phyloP scores from a whole-genome alignment of 2,329 filamentous ascomycete genomes.

The Calonectria hongkongensis region DNA sequence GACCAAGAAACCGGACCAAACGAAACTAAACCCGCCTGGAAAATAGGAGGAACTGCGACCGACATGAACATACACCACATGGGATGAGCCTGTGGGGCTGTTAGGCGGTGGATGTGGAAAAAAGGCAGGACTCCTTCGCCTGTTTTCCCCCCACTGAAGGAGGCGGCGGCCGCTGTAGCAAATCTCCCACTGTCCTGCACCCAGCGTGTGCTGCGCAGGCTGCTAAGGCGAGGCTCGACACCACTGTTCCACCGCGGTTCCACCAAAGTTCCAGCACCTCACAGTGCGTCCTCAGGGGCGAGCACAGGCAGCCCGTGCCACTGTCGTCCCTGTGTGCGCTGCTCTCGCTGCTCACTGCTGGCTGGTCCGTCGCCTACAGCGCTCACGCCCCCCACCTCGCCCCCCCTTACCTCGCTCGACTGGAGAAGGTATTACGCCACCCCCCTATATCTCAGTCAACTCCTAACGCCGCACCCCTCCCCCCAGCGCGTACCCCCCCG shows the following conservation, averaged over 20 bases:
- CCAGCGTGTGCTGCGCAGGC: not conserved
- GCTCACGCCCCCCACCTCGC: constrained; percentile 16
- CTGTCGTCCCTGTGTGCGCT: constrained; percentile 2
- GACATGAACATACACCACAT: constrained; percentile 22
- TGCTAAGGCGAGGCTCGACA: constrained; percentile 12
- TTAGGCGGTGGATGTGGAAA: constrained; percentile 10
- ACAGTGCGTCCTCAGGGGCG: constrained; percentile 30
- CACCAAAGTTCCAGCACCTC: constrained; percentile 35
- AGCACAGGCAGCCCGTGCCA: constrained; percentile 27
- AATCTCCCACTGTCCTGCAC: constrained; percentile 5
- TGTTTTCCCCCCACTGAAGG: constrained; percentile 9
- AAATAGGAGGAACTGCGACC: not conserved
- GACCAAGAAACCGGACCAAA: not conserved
- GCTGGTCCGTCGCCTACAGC: constrained; percentile 13
- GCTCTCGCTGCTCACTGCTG: not conserved
- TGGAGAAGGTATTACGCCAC: constrained; percentile 22
- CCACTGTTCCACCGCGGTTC: constrained; percentile 27
- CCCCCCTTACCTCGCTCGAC: constrained; percentile 1
- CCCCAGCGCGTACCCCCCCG: not conserved
- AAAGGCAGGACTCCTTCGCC: constrained; percentile 15
- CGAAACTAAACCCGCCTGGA: not conserved
- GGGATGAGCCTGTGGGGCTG: constrained; percentile 37
- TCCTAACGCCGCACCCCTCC: constrained; percentile 23
- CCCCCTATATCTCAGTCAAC: constrained; percentile 23
- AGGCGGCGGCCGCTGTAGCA: constrained; percentile 4